These are phyloP conservation scores for Ciborinia camelliae DNA, from an alignment of 2,329 filamentous ascomycete genomes.

Conservation along the genomic window DNA sequence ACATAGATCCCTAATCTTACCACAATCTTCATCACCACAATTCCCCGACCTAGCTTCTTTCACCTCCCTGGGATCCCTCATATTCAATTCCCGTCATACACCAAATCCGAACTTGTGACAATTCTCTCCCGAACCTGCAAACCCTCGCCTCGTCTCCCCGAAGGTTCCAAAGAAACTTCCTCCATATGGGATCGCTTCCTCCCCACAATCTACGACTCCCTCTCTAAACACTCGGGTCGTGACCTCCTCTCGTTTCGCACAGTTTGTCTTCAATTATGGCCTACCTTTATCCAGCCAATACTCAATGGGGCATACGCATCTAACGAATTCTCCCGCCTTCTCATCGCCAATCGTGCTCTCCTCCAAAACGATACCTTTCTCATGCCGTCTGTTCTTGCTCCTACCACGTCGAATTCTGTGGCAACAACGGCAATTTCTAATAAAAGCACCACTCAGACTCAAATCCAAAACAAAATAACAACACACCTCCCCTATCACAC, in stretches of 20 bases:
- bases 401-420: slow-evolving; percentile 20
- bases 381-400: slow-evolving; percentile 58
- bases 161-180: slow-evolving; percentile 48
- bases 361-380: slow-evolving; percentile 72
- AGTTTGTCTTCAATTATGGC: slow-evolving; percentile 75
- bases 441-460: slow-evolving; percentile 17
- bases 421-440: slow-evolving; percentile 22
- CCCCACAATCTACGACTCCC: slow-evolving; percentile 79
- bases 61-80: slow-evolving; percentile 69
- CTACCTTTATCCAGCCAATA: slow-evolving; percentile 76
- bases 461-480: slow-evolving; percentile 44
- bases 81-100: slow-evolving; percentile 81
- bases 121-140: slow-evolving; percentile 60
- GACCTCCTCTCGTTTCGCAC: slow-evolving; percentile 71
- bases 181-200: slow-evolving; percentile 80
- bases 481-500: slow-evolving; percentile 65
- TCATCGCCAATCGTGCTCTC: slow-evolving; percentile 65
- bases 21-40: slow-evolving; percentile 72
- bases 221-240: slow-evolving; percentile 75
- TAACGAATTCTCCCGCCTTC: slow-evolving; percentile 79
- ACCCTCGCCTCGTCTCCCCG: slow-evolving; percentile 47
- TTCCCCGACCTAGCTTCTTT: slow-evolving; percentile 66
- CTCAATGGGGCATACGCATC: slow-evolving; percentile 63
- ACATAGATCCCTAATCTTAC: slow-evolving; percentile 73
- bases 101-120: slow-evolving; percentile 70